Evolutionary conservation across 257 asterid genomes (phyloP), one percentile per base, ranked within the genome.

Genomic region (Penstemon eatonii): DNA sequence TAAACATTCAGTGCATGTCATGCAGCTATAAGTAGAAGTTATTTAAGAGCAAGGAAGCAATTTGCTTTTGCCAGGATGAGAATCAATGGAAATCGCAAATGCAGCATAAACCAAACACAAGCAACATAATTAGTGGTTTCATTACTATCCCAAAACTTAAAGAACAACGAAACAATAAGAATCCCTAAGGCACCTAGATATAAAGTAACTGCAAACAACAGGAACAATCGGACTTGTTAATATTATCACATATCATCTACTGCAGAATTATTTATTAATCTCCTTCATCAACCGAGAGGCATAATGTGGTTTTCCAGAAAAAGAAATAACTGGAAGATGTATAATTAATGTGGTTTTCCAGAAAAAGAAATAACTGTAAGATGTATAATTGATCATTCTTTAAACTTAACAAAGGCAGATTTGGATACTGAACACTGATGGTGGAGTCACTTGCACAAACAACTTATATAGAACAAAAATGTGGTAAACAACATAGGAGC

Each of bases 81-180:
- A 58, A 65, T 40, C 15, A 57, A 42, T 25, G 49, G 62, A 70
- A 51, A 50, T 42, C 6, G 39, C 36, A 56, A 58, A 56, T 52
- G 46, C 57, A 33, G 54, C 57, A 56, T 47, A 41, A 53, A 66
- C 15, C 52, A 67, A 60, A 15, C 37, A 60, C 54, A 47, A 8
- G 38, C 68, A 60, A 39, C 36, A 55, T 54, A 55, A 44, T 61
- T 60, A 44, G 37, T 65, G 37, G 44, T 43, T 55, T 7, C 18
- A 40, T 56, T 63, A 59, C 62, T 41, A 57, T 51, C 51, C 6
- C 39, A 57, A 60, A 8, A 50, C 33, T 12, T 37, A 60, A 56
- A 66, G 38, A 52, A 52, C 36, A 45, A 15, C 63, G 50, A 62
- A 68, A 19, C 15, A 49, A 13, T 33, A 44, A 7, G 36, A 45